Evolutionary conservation across 2,329 filamentous ascomycete genomes (phyloP).

Genomic region (Drechslerella stenobrocha): DNA sequence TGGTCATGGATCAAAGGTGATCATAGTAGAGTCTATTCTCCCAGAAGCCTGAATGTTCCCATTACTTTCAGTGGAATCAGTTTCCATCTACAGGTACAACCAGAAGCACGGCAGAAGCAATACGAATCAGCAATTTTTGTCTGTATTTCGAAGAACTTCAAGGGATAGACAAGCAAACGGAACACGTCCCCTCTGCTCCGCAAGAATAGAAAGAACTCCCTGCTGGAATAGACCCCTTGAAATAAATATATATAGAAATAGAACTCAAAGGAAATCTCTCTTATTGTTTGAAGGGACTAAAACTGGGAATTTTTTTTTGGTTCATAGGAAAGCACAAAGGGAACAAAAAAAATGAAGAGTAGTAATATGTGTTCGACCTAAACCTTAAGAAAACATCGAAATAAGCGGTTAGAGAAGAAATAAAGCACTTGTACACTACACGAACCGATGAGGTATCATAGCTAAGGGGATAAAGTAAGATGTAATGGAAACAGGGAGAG

Average conservation of each 20-base stretch:
- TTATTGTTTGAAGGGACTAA: background rate
- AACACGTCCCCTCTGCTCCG: too few species aligned
- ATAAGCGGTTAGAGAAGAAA: constrained; percentile 4
- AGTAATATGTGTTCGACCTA: background rate
- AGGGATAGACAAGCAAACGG: too few species aligned
- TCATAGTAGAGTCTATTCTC: too few species aligned
- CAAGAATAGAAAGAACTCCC: background rate
- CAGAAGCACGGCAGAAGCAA: too few species aligned
- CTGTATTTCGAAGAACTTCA: too few species aligned
- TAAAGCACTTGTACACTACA: constrained; percentile 8
- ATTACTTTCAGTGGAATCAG: too few species aligned
- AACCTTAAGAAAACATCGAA: constrained; percentile 10
- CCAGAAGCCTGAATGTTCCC: too few species aligned
- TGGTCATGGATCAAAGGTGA: too few species aligned
- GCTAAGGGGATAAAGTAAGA: constrained; percentile 26
- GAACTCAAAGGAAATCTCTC: background rate
- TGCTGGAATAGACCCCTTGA: background rate
- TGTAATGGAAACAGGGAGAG: constrained; percentile 1
- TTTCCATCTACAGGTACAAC: too few species aligned
- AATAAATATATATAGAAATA: too few species aligned
- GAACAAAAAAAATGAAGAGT: constrained; percentile 6
- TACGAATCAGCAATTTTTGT: too few species aligned
- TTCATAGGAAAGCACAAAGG: constrained; percentile 11
- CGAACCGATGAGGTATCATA: constrained; percentile 5
- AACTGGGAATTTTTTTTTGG: constrained; percentile 14